Percentiles rank a stretch among this genome's conserved stretches.
Conservation (phyloP, 176 grass and related monocot genomes). For the Avena insularis region DNA sequence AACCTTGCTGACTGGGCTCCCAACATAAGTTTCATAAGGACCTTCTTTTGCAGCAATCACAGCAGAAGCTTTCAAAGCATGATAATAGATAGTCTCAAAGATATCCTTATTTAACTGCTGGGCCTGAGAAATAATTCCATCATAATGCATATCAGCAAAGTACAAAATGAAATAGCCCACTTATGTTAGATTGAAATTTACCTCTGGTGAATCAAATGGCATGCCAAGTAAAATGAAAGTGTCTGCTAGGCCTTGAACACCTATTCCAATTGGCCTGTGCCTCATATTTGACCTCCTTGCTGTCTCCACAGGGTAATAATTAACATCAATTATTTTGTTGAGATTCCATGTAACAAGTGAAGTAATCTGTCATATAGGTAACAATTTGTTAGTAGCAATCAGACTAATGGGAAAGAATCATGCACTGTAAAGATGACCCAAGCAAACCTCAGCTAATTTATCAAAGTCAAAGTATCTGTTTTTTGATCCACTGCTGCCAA, state of each 20-base stretch:
- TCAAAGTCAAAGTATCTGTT: slow-evolving; percentile 82
- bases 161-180: slow-evolving; percentile 12
- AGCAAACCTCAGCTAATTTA: slow-evolving; percentile 73
- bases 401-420: neutral
- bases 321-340: slow-evolving; percentile 93
- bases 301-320: slow-evolving; percentile 84
- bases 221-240: slow-evolving; percentile 87
- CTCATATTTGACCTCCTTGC: slow-evolving; percentile 74
- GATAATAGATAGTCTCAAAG: slow-evolving; percentile 79
- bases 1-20: slow-evolving; percentile 76
- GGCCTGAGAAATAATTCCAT: slow-evolving; percentile 52
- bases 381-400: slow-evolving; percentile 30
- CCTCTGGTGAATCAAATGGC: slow-evolving; percentile 83
- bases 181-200: slow-evolving; percentile 14
- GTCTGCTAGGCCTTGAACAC: slow-evolving; percentile 77
- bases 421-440: slow-evolving; percentile 16
- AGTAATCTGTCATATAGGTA: slow-evolving; percentile 63
- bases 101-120: slow-evolving; percentile 78
- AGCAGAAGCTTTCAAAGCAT: slow-evolving; percentile 74
- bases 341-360: slow-evolving; percentile 77
- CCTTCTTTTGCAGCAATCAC: slow-evolving; percentile 66
- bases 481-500: slow-evolving; percentile 62
- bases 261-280: slow-evolving; percentile 76
- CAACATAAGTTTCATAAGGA: slow-evolving; percentile 72
- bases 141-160: neutral